phyloP scores from a whole-genome alignment of 768 basidiomycete species.

The Tulasnella sp. region DNA sequence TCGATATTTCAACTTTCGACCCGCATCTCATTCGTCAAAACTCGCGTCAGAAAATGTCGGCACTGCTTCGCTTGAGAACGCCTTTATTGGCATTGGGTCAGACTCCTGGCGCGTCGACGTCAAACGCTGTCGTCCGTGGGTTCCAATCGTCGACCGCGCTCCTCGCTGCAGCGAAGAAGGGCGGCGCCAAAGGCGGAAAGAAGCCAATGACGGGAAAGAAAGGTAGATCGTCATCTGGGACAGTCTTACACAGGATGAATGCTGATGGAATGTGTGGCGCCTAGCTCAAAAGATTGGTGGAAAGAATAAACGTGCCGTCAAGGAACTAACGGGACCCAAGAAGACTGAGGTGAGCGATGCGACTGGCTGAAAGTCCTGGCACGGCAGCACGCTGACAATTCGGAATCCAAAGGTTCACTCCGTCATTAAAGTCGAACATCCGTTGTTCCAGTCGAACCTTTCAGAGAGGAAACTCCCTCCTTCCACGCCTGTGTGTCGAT shows the following conservation, averaged over 20 bases:
- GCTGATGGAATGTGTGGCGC: not conserved
- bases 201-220: not conserved
- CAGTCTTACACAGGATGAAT: not conserved
- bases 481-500: slow-evolving; percentile 2
- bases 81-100: not conserved
- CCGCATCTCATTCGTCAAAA: too few relatives aligned
- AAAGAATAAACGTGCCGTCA: not conserved
- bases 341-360: not conserved
- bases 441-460: not conserved
- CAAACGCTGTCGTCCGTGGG: not conserved
- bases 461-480: not conserved
- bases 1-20: not conserved
- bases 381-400: not conserved
- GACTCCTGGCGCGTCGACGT: not conserved
- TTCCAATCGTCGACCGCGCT: not conserved
- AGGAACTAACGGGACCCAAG: not conserved
- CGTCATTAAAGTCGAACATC: slow-evolving; percentile 7
- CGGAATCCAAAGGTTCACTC: not conserved
- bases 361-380: not conserved
- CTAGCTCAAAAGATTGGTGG: not conserved
- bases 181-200: not conserved
- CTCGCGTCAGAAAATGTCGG: not conserved
- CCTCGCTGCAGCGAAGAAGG: not conserved
- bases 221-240: not conserved
- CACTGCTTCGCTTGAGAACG: not conserved